Evolutionary conservation across 1,284 basidiomycete species (phyloP).

Genomic region (Puccinia polysora): DNA sequence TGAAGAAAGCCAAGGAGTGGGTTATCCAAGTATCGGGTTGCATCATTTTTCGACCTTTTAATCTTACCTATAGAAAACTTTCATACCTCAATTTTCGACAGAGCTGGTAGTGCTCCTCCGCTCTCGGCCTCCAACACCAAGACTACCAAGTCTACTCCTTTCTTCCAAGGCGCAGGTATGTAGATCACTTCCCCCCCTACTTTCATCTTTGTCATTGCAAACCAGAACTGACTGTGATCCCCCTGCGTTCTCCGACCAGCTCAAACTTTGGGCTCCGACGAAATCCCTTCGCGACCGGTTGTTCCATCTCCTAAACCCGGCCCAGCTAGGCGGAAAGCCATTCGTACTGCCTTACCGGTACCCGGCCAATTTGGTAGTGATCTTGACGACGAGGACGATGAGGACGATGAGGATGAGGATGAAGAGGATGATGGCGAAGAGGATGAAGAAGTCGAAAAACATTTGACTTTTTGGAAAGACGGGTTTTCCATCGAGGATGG

Average conservation of each 20-base stretch:
- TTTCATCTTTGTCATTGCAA: constrained; percentile 48
- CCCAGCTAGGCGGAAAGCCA: constrained; percentile 43
- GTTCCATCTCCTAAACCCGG: constrained; percentile 59
- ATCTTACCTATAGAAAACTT: background rate
- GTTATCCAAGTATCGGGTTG: constrained; percentile 51
- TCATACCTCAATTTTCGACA: constrained; percentile 5
- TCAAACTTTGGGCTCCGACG: constrained; percentile 79
- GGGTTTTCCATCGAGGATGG: constrained; percentile 92
- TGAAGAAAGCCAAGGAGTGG: constrained; percentile 74
- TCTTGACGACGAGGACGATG: constrained; percentile 40
- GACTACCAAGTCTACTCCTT: constrained; percentile 55
- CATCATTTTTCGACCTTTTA: background rate
- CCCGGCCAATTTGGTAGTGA: constrained; percentile 40
- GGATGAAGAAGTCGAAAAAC: constrained; percentile 64
- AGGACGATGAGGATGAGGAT: no score
- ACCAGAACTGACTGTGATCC: constrained; percentile 55
- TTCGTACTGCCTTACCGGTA: constrained; percentile 45
- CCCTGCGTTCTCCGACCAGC: constrained; percentile 54
- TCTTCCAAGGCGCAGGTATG: constrained; percentile 51
- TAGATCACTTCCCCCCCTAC: constrained; percentile 47
- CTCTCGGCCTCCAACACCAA: background rate
- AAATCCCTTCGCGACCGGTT: constrained; percentile 66
- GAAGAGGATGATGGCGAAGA: constrained; percentile 58
- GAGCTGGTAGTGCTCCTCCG: constrained; percentile 36
- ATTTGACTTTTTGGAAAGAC: constrained; percentile 87